Percentiles rank a stretch among this genome's conserved stretches.
phyloP scores from a whole-genome alignment of 495 filamentous ascomycete species.

The Elasticomyces elasticus region DNA sequence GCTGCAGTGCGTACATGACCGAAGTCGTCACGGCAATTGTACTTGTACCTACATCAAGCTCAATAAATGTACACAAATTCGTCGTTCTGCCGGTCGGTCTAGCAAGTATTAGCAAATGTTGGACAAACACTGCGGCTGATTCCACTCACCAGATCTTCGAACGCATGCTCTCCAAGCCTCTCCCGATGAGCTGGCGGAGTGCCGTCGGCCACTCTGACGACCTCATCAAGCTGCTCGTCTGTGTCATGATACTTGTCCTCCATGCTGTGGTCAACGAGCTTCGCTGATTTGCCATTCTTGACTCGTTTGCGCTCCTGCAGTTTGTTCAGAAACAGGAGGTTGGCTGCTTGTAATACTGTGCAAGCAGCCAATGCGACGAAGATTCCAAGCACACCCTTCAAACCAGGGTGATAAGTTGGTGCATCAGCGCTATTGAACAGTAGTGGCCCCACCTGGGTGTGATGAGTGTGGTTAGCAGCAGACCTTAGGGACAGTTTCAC shows the following conservation, averaged over 20 bases:
- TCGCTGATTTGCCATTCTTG: conserved; percentile 45
- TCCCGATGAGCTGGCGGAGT: conserved; percentile 23
- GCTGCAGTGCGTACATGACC: background rate
- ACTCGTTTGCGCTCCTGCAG: conserved; percentile 44
- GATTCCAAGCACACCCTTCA: conserved; percentile 46
- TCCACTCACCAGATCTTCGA: conserved; percentile 51
- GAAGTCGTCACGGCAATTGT: background rate
- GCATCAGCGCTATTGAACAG: conserved; percentile 37
- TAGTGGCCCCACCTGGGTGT: conserved; percentile 37
- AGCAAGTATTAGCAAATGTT: background rate
- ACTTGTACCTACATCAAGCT: background rate
- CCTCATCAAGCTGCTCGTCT: conserved; percentile 22
- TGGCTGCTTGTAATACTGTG: conserved; percentile 42
- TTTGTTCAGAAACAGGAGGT: conserved; percentile 46
- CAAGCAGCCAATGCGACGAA: conserved; percentile 43
- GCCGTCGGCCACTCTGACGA: conserved; percentile 18
- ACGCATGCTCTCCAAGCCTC: conserved; percentile 31
- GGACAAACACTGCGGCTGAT: too few relatives aligned
- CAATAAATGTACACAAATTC: conserved; percentile 9
- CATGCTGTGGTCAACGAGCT: conserved; percentile 50
- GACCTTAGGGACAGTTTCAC: background rate
- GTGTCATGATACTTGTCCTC: conserved; percentile 30
- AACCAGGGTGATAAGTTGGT: conserved; percentile 45
- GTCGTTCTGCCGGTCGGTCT: background rate
- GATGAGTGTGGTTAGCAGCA: background rate